Conservation (phyloP, 768 basidiomycete species). For the Xerocomellus chrysenteron region DNA sequence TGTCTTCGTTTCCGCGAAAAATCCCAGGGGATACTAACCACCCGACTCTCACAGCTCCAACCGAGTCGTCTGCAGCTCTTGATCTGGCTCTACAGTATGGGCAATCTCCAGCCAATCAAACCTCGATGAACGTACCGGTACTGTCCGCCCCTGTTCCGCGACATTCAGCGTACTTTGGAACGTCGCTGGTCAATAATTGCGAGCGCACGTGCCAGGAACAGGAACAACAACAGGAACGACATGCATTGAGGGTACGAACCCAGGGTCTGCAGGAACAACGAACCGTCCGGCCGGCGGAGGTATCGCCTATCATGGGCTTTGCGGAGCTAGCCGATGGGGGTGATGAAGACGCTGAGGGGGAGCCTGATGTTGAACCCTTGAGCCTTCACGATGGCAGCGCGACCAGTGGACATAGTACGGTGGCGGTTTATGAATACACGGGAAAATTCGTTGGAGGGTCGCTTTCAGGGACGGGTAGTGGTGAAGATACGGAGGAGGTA, state of each 20-base stretch:
- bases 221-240: conserved; percentile 35
- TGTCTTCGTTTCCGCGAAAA: not conserved
- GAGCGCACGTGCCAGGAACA: conserved; percentile 40
- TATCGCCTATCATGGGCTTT: conserved; percentile 33
- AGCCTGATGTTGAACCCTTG: conserved; percentile 31
- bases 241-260: conserved; percentile 30
- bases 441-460: conserved; percentile 19
- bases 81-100: conserved; percentile 27
- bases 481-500: conserved; percentile 28
- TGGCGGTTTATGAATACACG: conserved; percentile 22
- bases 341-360: conserved; percentile 40
- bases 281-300: conserved; percentile 34
- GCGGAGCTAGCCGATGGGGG: conserved; percentile 26
- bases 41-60: conserved; percentile 14
- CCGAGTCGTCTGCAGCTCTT: conserved; percentile 21
- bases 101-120: conserved; percentile 15
- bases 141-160: conserved; percentile 35
- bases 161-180: conserved; percentile 32
- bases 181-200: conserved; percentile 32
- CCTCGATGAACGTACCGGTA: conserved; percentile 23
- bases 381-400: conserved; percentile 20
- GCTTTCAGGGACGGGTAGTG: conserved; percentile 20
- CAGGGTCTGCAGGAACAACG: conserved; percentile 33
- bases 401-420: conserved; percentile 31
- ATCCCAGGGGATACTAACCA: conserved; percentile 4